Conservation (phyloP, 805 yeast species). For the Candida khao-thaluensis region DNA sequence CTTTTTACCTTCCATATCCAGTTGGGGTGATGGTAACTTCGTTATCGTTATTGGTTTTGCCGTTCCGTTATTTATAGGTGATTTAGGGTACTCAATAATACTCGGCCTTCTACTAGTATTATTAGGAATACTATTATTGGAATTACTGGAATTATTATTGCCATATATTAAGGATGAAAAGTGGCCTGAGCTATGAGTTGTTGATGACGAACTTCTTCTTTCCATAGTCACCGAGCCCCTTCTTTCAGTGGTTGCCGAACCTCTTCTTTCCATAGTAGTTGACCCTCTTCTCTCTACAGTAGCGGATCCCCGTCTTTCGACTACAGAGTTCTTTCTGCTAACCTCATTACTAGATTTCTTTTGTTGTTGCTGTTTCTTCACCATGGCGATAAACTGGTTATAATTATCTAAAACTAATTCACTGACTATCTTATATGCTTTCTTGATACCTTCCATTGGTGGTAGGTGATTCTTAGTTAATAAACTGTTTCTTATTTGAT, state of each 20-base stretch:
- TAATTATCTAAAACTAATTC: constrained; percentile 34
- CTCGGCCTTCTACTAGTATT: constrained; percentile 8
- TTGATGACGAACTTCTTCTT: constrained; percentile 7
- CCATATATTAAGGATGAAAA: constrained; percentile 1
- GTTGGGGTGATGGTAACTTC: constrained; percentile 17
- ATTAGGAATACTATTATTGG: constrained; percentile 3
- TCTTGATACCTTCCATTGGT: constrained; percentile 13
- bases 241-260: not conserved
- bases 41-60: constrained; percentile 8
- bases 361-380: constrained; percentile 6
- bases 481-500: constrained; percentile 20
- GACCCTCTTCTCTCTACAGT: constrained; percentile 4
- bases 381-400: constrained; percentile 27
- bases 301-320: constrained; percentile 9
- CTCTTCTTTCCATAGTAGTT: constrained; percentile 6
- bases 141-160: constrained; percentile 1
- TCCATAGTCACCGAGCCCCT: not conserved
- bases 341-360: constrained; percentile 1
- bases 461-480: constrained; percentile 22
- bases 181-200: constrained; percentile 3
- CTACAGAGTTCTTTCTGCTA: constrained; percentile 1
- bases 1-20: constrained; percentile 17
- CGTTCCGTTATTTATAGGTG: constrained; percentile 14
- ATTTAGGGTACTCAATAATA: constrained; percentile 16
- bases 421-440: constrained; percentile 21